Percentiles rank a stretch among this genome's conserved stretches.
These are phyloP conservation scores for Laetiporus sulphureus DNA, from an alignment of 1,284 basidiomycete species.

Conservation along the genomic window DNA sequence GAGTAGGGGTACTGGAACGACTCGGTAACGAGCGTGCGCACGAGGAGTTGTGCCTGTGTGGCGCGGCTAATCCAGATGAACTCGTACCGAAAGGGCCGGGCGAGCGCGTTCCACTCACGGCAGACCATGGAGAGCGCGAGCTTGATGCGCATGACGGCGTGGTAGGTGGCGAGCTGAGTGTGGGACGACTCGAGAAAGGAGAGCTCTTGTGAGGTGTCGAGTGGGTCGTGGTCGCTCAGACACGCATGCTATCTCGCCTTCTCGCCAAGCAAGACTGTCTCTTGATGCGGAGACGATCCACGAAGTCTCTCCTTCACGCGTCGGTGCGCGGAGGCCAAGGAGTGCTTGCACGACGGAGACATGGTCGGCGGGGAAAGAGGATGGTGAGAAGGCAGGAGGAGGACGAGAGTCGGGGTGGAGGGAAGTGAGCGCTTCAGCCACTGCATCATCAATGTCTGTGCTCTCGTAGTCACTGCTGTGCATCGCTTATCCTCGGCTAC, in stretches of 20 bases:
- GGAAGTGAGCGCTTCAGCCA: too few relatives aligned
- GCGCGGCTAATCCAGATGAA: conserved; percentile 61
- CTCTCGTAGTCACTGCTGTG: too few relatives aligned
- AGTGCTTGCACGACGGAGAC: too few relatives aligned
- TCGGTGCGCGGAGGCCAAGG: too few relatives aligned
- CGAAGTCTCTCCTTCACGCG: too few relatives aligned
- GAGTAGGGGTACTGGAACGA: conserved; percentile 27
- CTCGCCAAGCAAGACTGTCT: too few relatives aligned
- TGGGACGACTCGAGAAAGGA: conserved; percentile 39
- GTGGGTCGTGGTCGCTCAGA: conserved; percentile 34
- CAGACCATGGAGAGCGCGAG: conserved; percentile 46
- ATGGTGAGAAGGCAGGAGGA: too few relatives aligned
- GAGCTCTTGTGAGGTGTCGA: conserved; percentile 42
- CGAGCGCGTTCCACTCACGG: conserved; percentile 45
- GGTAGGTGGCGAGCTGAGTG: conserved; percentile 39
- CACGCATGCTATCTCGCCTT: conserved; percentile 48
- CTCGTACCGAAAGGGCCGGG: conserved; percentile 52
- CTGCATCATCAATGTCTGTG: too few relatives aligned
- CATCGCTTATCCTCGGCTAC: too few relatives aligned
- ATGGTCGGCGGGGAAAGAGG: too few relatives aligned
- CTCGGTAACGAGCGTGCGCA: conserved; percentile 45
- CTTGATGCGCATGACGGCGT: conserved; percentile 41
- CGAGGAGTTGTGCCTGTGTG: conserved; percentile 50
- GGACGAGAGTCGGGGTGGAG: too few relatives aligned
- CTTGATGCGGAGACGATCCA: too few relatives aligned